phyloP scores from a whole-genome alignment of 352 stramenopile species.

The Globisporangium cylindrosporum region DNA sequence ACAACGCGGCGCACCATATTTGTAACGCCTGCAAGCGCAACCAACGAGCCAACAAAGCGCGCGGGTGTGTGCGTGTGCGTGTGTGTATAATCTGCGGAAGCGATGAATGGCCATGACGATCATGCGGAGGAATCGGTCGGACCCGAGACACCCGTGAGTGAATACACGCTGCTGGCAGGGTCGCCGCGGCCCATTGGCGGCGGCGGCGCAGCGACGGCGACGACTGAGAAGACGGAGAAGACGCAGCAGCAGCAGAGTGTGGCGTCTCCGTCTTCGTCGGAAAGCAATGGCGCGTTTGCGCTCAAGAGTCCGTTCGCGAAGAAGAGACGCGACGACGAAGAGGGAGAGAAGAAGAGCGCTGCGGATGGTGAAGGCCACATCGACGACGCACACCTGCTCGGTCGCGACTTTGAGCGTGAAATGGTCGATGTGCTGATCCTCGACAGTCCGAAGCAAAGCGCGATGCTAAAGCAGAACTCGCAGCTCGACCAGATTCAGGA shows the following conservation, averaged over 20 bases:
- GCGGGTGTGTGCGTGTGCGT: too few relatives aligned
- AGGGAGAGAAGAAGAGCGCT: neutral
- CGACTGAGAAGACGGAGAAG: neutral
- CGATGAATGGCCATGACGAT: slow-evolving; percentile 2
- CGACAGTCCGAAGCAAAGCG: slow-evolving; percentile 14
- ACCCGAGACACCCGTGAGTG: slow-evolving; percentile 14
- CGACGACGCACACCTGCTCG: slow-evolving; percentile 23
- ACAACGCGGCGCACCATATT: neutral
- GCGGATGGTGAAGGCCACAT: neutral
- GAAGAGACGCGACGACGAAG: neutral
- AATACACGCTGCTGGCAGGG: slow-evolving; percentile 20
- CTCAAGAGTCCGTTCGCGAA: slow-evolving; percentile 15
- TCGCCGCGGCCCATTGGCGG: slow-evolving; percentile 7
- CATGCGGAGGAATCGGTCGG: neutral
- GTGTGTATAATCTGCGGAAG: neutral
- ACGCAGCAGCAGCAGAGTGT: neutral
- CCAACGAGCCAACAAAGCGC: slow-evolving; percentile 25
- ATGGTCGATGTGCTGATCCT: slow-evolving; percentile 19
- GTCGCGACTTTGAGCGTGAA: slow-evolving; percentile 15
- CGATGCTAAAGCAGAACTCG: slow-evolving; percentile 1
- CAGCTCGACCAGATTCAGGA: slow-evolving; percentile 24
- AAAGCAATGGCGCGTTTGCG: slow-evolving; percentile 1
- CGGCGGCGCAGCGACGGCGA: neutral
- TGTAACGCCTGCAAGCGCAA: slow-evolving; percentile 13
- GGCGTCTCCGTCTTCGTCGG: neutral